These are phyloP conservation scores for Hanseniaspora occidentalis DNA, from an alignment of 805 yeast species.

Conservation along the genomic window DNA sequence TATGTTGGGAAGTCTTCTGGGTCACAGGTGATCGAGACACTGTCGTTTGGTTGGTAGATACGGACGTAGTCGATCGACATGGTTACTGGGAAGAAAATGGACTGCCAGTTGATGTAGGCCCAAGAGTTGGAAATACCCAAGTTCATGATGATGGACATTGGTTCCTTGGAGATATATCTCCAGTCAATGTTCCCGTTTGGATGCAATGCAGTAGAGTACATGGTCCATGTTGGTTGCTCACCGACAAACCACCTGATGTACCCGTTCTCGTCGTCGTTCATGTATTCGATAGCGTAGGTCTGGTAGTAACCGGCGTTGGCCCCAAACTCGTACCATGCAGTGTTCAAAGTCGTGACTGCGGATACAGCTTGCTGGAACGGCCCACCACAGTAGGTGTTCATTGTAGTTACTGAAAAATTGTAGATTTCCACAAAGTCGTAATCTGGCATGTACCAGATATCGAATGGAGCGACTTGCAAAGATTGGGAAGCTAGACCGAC, in stretches of 20 bases:
- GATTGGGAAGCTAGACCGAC: constrained; percentile 84
- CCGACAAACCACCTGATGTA: constrained; percentile 86
- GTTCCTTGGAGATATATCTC: constrained; percentile 78
- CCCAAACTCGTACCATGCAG: constrained; percentile 70
- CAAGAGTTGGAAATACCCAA: constrained; percentile 85
- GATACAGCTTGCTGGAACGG: constrained; percentile 91
- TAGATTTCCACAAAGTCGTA: constrained; percentile 65
- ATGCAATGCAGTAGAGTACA: constrained; percentile 61
- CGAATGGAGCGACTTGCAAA: constrained; percentile 84
- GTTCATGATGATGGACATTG: constrained; percentile 82
- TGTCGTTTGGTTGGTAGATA: constrained; percentile 72
- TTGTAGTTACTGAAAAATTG: constrained; percentile 54
- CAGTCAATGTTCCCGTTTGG: constrained; percentile 86
- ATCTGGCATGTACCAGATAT: constrained; percentile 89
- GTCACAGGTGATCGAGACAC: constrained; percentile 62
- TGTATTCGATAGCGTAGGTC: constrained; percentile 63
- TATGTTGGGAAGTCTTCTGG: constrained; percentile 76
- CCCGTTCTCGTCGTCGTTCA: constrained; percentile 57
- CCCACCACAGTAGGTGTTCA: constrained; percentile 88
- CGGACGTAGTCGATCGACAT: constrained; percentile 79
- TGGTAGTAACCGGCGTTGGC: constrained; percentile 45
- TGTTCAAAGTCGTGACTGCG: constrained; percentile 65
- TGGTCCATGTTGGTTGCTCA: constrained; percentile 58
- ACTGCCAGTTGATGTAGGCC: constrained; percentile 89
- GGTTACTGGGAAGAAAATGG: constrained; percentile 62